Percentiles rank a stretch among this genome's conserved stretches.
These are phyloP conservation scores for Sclerotinia minor DNA, from an alignment of 2,329 filamentous ascomycete species.

Conservation along the genomic window DNA sequence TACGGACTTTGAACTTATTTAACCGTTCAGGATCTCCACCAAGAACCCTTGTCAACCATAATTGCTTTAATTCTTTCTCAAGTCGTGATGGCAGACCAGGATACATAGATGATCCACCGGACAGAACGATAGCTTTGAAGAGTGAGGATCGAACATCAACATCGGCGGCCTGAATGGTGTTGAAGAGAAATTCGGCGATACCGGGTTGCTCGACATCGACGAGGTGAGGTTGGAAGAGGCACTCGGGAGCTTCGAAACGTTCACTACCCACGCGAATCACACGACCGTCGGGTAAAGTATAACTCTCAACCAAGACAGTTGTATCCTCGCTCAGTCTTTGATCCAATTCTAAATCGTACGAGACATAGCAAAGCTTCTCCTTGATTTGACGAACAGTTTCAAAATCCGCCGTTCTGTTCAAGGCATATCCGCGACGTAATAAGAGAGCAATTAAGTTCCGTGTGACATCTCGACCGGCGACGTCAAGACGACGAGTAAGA, in stretches of 20 bases:
- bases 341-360: slow-evolving; percentile 95
- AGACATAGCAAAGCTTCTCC: slow-evolving; percentile 99
- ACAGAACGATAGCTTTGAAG: slow-evolving; percentile 96
- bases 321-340: slow-evolving; percentile 96
- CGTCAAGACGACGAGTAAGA: slow-evolving; percentile 88
- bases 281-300: slow-evolving; percentile 93
- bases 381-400: slow-evolving; percentile 99
- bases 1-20: slow-evolving; percentile 99
- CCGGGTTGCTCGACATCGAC: slow-evolving; percentile 97
- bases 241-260: slow-evolving; percentile 96
- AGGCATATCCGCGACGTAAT: slow-evolving; percentile 87
- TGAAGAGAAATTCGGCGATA: slow-evolving; percentile 96
- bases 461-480: slow-evolving; percentile 96
- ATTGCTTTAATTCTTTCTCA: slow-evolving; percentile 98
- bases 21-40: slow-evolving; percentile 89
- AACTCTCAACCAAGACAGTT: slow-evolving; percentile 94
- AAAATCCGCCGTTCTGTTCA: slow-evolving; percentile 98
- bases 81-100: slow-evolving; percentile 89
- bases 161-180: slow-evolving; percentile 94
- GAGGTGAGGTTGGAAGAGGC: slow-evolving; percentile 96
- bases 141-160: slow-evolving; percentile 91
- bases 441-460: slow-evolving; percentile 95
- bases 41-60: slow-evolving; percentile 92
- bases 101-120: slow-evolving; percentile 98
- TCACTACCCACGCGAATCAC: slow-evolving; percentile 96